Base-by-base conservation (phyloP, 305 asterid species). In the Striga hermonthica region DNA sequence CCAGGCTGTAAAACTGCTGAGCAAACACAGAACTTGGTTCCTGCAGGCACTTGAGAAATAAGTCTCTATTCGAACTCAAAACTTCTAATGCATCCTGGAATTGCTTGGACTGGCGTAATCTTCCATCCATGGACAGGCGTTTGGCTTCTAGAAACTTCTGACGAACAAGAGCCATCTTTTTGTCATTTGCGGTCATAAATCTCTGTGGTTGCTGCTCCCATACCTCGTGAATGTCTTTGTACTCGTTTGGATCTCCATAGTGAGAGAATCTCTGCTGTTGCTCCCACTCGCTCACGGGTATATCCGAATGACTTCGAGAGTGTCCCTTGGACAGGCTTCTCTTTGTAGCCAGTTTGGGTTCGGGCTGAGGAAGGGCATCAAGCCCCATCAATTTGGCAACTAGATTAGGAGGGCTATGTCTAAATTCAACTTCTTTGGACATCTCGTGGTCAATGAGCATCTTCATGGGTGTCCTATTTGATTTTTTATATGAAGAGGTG, bases 331-430 rank as follows among this genome's bases (percentile, higher is more conserved):
- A 77, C 71, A 74, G 83, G 75, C 75, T 81, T 78, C 83, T 80
- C 67, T 63, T 76, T 16, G 66, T 69, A 56, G 81, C 73, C 68
- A 86, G 65, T 68, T 78, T 84, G 71, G 94, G 74, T 62, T 79
- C 86, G 64, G 74, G 84, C 48, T 60, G 83, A 31, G 98, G 96
- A 80, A 89, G 86, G 79, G 87, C 69, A 75, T 92, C 97, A 73
- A 92, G 98, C 36, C 98, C 98, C 98, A 92, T 92, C 71, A 92
- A 67, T 82, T 89, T 92, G 45, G 96, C 98, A 76, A 92, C 96
- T 64, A 93, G 73, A 79, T 82, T 84, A 60, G 97, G 88, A n/a
- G 96, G 85, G 71, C 82, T 80, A 41, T 76, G 80, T 55, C 76
- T 76, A 48, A 79, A 60, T 54, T 79, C 88, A 4, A 78, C 79